Evolutionary conservation across 352 stramenopile species (phyloP), one percentile per base, ranked within the genome.

Genomic region (Elongisporangium anandrum): DNA sequence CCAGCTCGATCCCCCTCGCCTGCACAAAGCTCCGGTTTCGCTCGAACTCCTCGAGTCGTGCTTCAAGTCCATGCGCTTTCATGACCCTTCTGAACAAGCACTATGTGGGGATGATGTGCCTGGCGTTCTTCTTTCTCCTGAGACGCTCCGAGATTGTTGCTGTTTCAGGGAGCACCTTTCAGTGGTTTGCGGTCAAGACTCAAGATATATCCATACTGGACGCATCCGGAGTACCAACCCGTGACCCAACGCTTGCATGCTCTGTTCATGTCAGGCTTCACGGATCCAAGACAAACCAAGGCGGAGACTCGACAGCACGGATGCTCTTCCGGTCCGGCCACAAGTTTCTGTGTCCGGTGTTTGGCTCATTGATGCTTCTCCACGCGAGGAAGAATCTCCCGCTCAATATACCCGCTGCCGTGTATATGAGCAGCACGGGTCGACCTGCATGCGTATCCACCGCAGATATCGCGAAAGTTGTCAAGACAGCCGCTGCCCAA

Each of bases 131-230:
- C 48, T 56, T 53, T 16, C 24, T 59, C 5, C 9, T 63, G 22
- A 21, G 52, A n/a, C 45, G 56, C 0, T 63, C 56, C 13, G 47
- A 63, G 15, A 61, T 64, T 4, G 48, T 64, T 12, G 45, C 48
- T 2, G 59, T 57, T 17, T 55, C 9, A 19, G 26, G 47, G 7
- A 34, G 51, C 4, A 39, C 15, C 0, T 67, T 67, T 10, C 61
- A 67, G 54, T 67, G 61, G 61, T 63, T 67, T 10, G 61, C 61
- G 2, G 21, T 54, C 17, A 26, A 53, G 20, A 26, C 54, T 12
- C 54, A 63, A 59, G 55, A 45, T 21, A 26, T 62, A 1, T 6
- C 16, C 0, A 38, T 60, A 17, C n/a, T 66, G 13, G 60, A 61
- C 17, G 34, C 12, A 0, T 6, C n/a, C 4, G 60, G 54, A 3